Base-by-base conservation (phyloP, 2,329 filamentous ascomycete genomes). In the Paraphoma sp. region DNA sequence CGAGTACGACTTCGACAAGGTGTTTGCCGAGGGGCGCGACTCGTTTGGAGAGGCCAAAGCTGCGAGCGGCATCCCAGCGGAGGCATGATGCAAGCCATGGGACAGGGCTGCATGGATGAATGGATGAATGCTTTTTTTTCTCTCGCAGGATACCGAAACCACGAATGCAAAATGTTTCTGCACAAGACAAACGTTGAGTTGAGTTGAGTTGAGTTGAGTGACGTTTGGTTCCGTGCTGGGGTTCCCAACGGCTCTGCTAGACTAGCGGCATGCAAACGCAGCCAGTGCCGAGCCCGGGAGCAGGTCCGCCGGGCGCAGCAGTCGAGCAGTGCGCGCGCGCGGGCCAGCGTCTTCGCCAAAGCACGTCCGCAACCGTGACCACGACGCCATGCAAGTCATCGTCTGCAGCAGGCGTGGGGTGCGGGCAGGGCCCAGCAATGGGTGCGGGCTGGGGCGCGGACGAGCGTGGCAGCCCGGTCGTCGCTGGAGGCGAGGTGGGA, bases 1-100 rank as follows among this genome's bases (percentile, higher is more conserved):
- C 53, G 83, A 85, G 78, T 82, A 82, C 65, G 82, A 85, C 65
- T 82, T 84, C 65, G 83, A 85, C 69, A 81, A 82, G 78, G 80
- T 83, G 48, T 83, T 83, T 69, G 79, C 75, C n/a, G 71, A 73
- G 56, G 81, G 81, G 10, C 74, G 81, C 38, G 78, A 81, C n/a
- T 71, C 74, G 53, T 72, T 80, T 54, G 78, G 78, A 28, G 79
- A 80, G 64, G 75, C 76, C 17, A 72, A 77, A 70, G 68, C 76
- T 68, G 79, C 78, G 54, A 68, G 65, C 46, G 78, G 77, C 28
- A 73, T 78, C 45, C 74, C 75, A 14, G 57, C 48, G 51, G 57
- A 64, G 49, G 50, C 45, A 36, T 36, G 33, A 36, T 36, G 40
- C 40, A n/a, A n/a, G n/a, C n/a, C n/a, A n/a, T n/a, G n/a, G n/a